Evolutionary conservation across 345 rosid genomes (phyloP), one percentile per base, ranked within the genome.

Genomic region (Alliaria petiolata): DNA sequence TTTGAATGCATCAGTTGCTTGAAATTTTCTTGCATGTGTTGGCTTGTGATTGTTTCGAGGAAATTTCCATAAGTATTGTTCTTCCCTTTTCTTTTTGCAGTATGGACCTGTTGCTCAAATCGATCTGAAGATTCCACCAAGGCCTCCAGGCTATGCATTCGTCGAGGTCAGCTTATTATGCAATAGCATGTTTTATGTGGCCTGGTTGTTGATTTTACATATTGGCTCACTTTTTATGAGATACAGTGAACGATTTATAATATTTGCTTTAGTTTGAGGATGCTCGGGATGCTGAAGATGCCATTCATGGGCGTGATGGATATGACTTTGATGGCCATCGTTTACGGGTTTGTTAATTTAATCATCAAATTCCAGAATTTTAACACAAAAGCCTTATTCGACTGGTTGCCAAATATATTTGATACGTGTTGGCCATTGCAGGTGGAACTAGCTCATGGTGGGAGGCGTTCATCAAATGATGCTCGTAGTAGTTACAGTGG

Each of bases 131-230:
- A 80, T 92, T 72, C 99, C 99, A 39, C 99, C 98, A 38, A 87
- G 99, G 79, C 98, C 99, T 53, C 99, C 98, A n/a, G 98, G 98
- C 75, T 95, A 95, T 87, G 98, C 98, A 15, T 95, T 95, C 70
- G 96, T 95, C 15, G 99, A 95, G 93, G 99, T 86, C 50, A 72
- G 83, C 71, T 62, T 28, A 0, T 49, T 36, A 8, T 36, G 14
- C 36, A 30, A 30, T 14, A 1, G 0, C 56, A 34, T 66, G 25
- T 28, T 61, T 26, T 22, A 8, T 17, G 11, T 38, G 5, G 12
- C 1, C 36, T 69, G 5, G 26, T 46, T 62, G 71, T 50, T 68
- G 43, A 22, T 30, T 40, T 17, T 45, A 46, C 13, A 25, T 50
- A 39, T 30, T 16, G 25, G 22, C 7, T 54, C 16, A 20, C 43